Base-by-base conservation (phyloP, 257 asterid species). In the Coffea eugenioides region DNA sequence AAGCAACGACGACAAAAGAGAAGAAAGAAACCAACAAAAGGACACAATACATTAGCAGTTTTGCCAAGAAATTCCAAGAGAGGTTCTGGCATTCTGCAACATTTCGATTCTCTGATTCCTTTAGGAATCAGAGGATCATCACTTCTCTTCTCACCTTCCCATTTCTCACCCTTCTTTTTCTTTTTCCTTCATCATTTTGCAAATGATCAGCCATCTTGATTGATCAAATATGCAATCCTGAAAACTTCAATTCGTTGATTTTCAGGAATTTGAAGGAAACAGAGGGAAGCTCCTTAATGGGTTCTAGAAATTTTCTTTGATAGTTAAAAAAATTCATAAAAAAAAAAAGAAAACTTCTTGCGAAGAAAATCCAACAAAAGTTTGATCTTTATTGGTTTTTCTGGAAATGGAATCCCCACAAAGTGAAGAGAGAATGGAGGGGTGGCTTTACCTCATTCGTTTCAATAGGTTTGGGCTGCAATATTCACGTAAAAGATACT, bases 401-500 rank as follows among this genome's bases (percentile, higher is more conserved):
- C 61, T 69, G n/a, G 77, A 57, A 41, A 77, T 84, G 92, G 90
- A 77, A 74, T 76, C 82, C 88, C 79, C 84, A 49, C 88, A 87
- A 88, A 84, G 43, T 66, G 92, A 90, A 76, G 96, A 92, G 57
- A 89, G 85, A 85, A 95, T 93, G 97, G 86, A 87, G 83, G 98
- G 99, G 43, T 93, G 98, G 98, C 92, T 95, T 80, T 90, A 90
- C 36, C 85, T 95, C 80, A 93, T 92, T 83, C 91, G 97, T 76
- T 85, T 76, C 76, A 90, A 92, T 71, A 91, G 96, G 79, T 88
- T 95, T 78, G 97, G 98, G 72, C 73, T 95, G 82, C 93, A 92
- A 64, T 93, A 86, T 90, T 95, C 92, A 76, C 96, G 97, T 86
- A 95, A 88, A 82, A 86, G 97, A 73, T 93, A 93, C 81, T 95